A percentile compares a stretch with the other conserved stretches of the same genome.
These are phyloP conservation scores for Hygrophorus russula DNA, from an alignment of 768 basidiomycete species.

Conservation along the genomic window DNA sequence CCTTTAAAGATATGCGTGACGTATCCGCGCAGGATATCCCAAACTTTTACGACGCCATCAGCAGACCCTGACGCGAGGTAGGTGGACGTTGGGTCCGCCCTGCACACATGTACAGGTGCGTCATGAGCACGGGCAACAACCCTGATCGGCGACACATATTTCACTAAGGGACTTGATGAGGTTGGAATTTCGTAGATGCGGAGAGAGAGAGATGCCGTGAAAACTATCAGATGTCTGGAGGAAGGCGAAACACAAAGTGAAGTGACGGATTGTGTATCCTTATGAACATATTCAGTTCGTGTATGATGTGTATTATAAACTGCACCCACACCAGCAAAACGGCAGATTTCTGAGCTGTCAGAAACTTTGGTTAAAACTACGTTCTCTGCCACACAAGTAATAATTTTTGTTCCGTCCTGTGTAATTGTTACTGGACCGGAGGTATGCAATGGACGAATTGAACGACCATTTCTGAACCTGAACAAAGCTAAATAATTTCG, in stretches of 20 bases:
- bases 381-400: slow-evolving; percentile 83
- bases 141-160: slow-evolving; percentile 56
- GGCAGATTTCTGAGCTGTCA: slow-evolving; percentile 64
- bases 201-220: slow-evolving; percentile 72
- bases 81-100: slow-evolving; percentile 73
- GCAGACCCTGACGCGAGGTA: slow-evolving; percentile 94
- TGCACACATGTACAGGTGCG: slow-evolving; percentile 87
- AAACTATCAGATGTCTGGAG: slow-evolving; percentile 62
- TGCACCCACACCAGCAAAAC: slow-evolving; percentile 69
- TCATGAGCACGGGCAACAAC: slow-evolving; percentile 81
- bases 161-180: slow-evolving; percentile 26
- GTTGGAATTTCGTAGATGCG: slow-evolving; percentile 74
- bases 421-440: slow-evolving; percentile 78
- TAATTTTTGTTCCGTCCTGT: slow-evolving; percentile 63
- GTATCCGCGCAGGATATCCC: slow-evolving; percentile 81
- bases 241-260: slow-evolving; percentile 76
- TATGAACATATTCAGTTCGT: slow-evolving; percentile 1
- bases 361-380: slow-evolving; percentile 74
- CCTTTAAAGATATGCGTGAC: slow-evolving; percentile 93
- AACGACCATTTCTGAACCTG: slow-evolving; percentile 68
- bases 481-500: slow-evolving; percentile 5
- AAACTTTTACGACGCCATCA: slow-evolving; percentile 95
- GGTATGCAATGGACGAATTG: slow-evolving; percentile 77
- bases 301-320: neutral
- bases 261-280: slow-evolving; percentile 83